Conservation (phyloP, 2,329 filamentous ascomycete genomes). For the Moelleriella libera region DNA sequence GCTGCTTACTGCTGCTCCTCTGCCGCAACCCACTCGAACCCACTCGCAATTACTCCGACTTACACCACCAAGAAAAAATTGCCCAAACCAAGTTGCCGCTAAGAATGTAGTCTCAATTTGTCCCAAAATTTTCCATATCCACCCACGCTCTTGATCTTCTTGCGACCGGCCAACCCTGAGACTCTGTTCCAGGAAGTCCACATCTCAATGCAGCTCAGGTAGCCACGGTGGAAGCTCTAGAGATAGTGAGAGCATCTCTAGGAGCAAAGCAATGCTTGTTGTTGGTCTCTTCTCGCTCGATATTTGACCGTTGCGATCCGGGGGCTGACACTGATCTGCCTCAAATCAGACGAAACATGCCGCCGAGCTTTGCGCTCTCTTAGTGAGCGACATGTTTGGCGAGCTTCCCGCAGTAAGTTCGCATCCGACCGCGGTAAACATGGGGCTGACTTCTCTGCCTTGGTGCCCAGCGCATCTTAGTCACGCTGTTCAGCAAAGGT, state of each 20-base stretch:
- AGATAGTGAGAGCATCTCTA: conserved; percentile 68
- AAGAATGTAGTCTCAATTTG: no score
- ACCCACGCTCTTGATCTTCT: neutral
- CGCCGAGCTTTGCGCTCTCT: conserved; percentile 77
- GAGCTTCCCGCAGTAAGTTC: conserved; percentile 70
- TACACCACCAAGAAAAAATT: neutral
- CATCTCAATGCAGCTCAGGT: conserved; percentile 47
- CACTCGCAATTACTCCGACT: neutral
- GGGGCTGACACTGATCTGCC: conserved; percentile 9
- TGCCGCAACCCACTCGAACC: neutral
- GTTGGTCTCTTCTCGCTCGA: conserved; percentile 24
- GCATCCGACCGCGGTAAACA: neutral
- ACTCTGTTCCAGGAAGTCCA: neutral
- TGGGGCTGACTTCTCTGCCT: neutral
- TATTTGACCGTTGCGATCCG: neutral
- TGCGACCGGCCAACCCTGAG: neutral
- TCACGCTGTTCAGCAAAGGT: conserved; percentile 63
- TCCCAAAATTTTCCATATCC: neutral
- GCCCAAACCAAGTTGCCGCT: neutral
- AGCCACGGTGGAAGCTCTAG: conserved; percentile 62
- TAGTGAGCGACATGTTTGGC: conserved; percentile 81
- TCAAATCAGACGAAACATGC: conserved; percentile 51
- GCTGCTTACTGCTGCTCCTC: no score
- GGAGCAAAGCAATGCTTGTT: conserved; percentile 46
- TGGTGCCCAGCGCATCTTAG: conserved; percentile 61